Percentiles rank a stretch among this genome's conserved stretches.
phyloP scores from a whole-genome alignment of 352 stramenopile genomes.

The Globisporangium paddicum region DNA sequence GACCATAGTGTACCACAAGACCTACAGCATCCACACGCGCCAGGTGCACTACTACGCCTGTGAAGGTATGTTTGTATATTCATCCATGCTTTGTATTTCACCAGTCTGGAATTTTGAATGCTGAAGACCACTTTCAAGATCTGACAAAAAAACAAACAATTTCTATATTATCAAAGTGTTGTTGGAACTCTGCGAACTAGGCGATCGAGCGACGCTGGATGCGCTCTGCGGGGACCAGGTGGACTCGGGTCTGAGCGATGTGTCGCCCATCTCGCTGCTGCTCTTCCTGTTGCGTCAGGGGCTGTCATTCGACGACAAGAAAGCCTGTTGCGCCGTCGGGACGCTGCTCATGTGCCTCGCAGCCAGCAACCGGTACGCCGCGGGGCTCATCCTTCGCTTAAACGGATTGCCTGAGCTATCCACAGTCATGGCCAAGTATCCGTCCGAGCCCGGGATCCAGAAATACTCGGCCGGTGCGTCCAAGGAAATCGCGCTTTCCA shows the following conservation, averaged over 20 bases:
- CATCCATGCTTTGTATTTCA: not conserved
- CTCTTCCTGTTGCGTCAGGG: constrained; percentile 70
- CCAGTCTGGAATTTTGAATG: not conserved
- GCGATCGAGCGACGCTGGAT: constrained; percentile 47
- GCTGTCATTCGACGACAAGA: constrained; percentile 76
- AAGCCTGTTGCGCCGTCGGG: constrained; percentile 66
- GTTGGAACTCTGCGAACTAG: constrained; percentile 66
- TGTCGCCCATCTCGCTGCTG: constrained; percentile 60
- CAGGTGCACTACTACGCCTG: constrained; percentile 84
- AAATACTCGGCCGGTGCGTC: constrained; percentile 58
- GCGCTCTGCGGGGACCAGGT: constrained; percentile 38
- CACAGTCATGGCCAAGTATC: constrained; percentile 68
- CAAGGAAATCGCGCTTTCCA: constrained; percentile 52
- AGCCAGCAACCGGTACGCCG: constrained; percentile 46
- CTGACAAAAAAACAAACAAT: not conserved
- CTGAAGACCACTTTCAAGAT: not conserved
- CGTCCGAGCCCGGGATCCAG: constrained; percentile 59
- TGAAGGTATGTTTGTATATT: constrained; percentile 35
- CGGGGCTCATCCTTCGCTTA: constrained; percentile 42
- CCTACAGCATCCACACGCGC: constrained; percentile 76
- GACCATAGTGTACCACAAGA: constrained; percentile 73
- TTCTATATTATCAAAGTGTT: constrained; percentile 29
- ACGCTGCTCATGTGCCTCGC: constrained; percentile 73
- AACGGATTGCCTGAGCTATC: constrained; percentile 69
- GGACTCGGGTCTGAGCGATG: constrained; percentile 22